phyloP scores from a whole-genome alignment of 2,329 filamentous ascomycete species.

The Onygena corvina region DNA sequence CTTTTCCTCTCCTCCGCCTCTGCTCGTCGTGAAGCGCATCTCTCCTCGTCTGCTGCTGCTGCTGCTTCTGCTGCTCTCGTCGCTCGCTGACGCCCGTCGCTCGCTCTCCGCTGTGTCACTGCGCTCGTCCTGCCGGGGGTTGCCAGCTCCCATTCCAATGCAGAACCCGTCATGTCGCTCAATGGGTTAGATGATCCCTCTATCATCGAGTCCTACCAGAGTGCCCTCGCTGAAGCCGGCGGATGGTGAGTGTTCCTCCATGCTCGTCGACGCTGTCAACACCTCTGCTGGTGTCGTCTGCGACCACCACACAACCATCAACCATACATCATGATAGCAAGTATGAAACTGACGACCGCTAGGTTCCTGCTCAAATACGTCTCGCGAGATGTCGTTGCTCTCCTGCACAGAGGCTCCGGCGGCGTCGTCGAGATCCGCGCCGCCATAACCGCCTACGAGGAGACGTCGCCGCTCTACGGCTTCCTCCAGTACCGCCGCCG shows the following conservation, averaged over 20 bases:
- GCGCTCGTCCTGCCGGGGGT: constrained; percentile 1
- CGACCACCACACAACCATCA: too few relatives aligned
- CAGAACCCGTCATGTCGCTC: constrained; percentile 59
- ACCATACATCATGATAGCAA: too few relatives aligned
- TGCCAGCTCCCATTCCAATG: constrained; percentile 14
- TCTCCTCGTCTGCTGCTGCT: too few relatives aligned
- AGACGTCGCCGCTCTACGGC: constrained; percentile 80
- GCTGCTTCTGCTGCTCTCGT: neutral
- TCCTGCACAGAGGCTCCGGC: constrained; percentile 64
- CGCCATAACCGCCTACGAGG: constrained; percentile 64
- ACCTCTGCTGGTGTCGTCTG: too few relatives aligned
- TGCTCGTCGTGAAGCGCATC: too few relatives aligned
- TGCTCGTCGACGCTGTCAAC: too few relatives aligned
- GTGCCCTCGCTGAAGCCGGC: constrained; percentile 67
- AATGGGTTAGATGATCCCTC: constrained; percentile 78
- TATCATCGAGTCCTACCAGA: constrained; percentile 74
- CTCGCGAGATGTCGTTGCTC: constrained; percentile 72
- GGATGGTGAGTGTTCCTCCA: constrained; percentile 66
- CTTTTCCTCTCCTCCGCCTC: neutral
- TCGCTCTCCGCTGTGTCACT: neutral
- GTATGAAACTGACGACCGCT: constrained; percentile 10
- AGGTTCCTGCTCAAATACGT: constrained; percentile 94
- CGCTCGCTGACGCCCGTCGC: neutral
- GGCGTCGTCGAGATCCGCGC: constrained; percentile 75
- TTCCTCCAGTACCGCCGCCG: constrained; percentile 80